Evolutionary conservation across 345 rosid genomes (phyloP), one percentile per base, ranked within the genome.

Genomic region (Psidium friedrichsthalianum): DNA sequence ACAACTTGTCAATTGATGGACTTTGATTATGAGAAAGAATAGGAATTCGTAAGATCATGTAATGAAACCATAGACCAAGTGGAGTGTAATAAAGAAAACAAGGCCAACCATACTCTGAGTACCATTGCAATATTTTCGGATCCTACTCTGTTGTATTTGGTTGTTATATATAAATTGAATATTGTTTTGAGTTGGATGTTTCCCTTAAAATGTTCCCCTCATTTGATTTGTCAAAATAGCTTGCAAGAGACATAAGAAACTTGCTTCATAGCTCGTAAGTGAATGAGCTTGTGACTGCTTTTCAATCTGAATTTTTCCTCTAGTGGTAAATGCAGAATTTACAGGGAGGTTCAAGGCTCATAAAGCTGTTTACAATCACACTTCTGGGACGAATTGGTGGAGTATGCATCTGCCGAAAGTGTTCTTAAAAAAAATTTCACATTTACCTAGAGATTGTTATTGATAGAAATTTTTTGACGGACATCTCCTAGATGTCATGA

Each of bases 321-420:
- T 11, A 53, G 44, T 8, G 13, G 27, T 25, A 56, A 7, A 29
- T 86, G 84, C 90, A 94, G 96, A 92, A 86, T 87, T 96, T 56
- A 89, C 88, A 87, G 83, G 90, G 51, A 93, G 89, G 89, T 86
- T 85, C 82, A 85, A 85, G 80, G 87, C 89, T 40, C 90, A 90
- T 49, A 85, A 84, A 88, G 47, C 83, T 36, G 8, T 9, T 18
- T 96, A 94, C 92, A 95, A 94, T 91, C 98, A 93, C 86, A 94
- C 97, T 13, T 96, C 93, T 78, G 95, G 98, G 80, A 88, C 87
- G 8, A 94, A 84, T 87, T 95, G 87, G 98, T 95, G 87, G 97
- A 95, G 88, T 95, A 96, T 89, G 96, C 97, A 61, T 95, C 98
- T 82, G 97, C 99, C 40, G 97, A 95, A 90, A 90, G 96, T 91